Evolutionary conservation across 257 asterid genomes (phyloP).

Genomic region (Nicotiana undulata): DNA sequence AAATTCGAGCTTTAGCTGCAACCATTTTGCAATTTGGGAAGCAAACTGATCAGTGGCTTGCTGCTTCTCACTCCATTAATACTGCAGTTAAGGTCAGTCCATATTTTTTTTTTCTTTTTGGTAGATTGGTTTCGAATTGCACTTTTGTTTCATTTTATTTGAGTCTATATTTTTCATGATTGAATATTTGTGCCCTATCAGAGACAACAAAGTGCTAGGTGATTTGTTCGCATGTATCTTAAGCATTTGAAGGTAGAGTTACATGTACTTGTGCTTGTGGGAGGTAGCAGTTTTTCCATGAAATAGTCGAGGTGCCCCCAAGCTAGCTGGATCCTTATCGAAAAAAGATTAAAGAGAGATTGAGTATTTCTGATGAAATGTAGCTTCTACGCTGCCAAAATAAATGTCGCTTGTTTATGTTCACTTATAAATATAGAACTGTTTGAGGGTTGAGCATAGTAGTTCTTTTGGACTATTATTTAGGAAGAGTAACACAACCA

Average conservation of each 20-base stretch:
- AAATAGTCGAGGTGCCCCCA: not conserved
- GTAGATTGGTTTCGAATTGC: not conserved
- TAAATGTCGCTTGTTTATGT: not conserved
- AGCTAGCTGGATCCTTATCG: no score
- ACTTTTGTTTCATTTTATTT: not conserved
- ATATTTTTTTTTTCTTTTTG: not conserved
- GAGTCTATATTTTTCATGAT: not conserved
- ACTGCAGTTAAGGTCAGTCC: conserved; percentile 67
- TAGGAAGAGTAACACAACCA: no score
- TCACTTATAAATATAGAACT: not conserved
- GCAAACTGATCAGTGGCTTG: conserved; percentile 91
- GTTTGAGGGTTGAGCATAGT: no score
- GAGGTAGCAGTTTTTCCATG: not conserved
- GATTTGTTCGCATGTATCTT: not conserved
- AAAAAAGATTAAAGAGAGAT: no score
- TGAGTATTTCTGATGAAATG: no score
- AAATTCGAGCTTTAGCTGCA: conserved; percentile 53
- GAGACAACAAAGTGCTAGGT: not conserved
- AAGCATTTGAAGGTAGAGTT: no score
- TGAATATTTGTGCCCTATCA: no score
- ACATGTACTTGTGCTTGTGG: no score
- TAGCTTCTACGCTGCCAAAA: no score
- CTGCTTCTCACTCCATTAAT: conserved; percentile 72
- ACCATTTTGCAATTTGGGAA: conserved; percentile 53
- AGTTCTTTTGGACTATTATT: no score